Percentiles rank a stretch among this genome's conserved stretches.
These are phyloP conservation scores for Penicillium corylophilum DNA, from an alignment of 2,329 filamentous ascomycete genomes.

Conservation along the genomic window DNA sequence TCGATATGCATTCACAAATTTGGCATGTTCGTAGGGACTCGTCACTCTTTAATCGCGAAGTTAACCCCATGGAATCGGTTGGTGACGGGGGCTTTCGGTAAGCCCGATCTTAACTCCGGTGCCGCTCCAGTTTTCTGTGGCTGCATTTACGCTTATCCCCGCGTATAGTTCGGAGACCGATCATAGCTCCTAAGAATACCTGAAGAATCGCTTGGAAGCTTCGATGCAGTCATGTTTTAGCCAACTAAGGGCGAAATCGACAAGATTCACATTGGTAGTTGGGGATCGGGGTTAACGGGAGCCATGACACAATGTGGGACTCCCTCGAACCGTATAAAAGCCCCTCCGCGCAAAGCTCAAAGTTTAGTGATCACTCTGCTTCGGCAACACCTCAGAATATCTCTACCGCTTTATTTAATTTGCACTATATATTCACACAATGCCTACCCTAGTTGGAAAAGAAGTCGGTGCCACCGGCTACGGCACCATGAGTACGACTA, in stretches of 20 bases:
- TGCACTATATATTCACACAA: conserved; percentile 9
- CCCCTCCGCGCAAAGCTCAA: not conserved
- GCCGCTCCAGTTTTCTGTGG: not conserved
- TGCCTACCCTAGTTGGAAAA: conserved; percentile 32
- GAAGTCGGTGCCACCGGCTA: conserved; percentile 53
- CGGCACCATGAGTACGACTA: conserved; percentile 54
- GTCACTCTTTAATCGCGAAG: no score
- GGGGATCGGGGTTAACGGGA: conserved; percentile 1
- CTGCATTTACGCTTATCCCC: not conserved
- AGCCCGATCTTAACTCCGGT: conserved; percentile 8
- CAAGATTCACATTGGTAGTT: not conserved
- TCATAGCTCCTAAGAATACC: not conserved
- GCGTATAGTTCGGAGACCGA: conserved; percentile 1
- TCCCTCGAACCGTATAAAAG: not conserved
- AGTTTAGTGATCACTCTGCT: not conserved
- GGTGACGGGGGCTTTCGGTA: not conserved
- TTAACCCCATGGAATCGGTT: no score
- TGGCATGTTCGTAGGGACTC: no score
- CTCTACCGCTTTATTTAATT: not conserved
- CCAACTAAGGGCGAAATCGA: not conserved
- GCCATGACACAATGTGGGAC: not conserved
- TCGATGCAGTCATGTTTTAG: not conserved
- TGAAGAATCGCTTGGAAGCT: not conserved
- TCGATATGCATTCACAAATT: no score
- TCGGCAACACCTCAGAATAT: not conserved